Conservation (phyloP, 2,329 filamentous ascomycete species). For the Emergomyces pasteurianus region DNA sequence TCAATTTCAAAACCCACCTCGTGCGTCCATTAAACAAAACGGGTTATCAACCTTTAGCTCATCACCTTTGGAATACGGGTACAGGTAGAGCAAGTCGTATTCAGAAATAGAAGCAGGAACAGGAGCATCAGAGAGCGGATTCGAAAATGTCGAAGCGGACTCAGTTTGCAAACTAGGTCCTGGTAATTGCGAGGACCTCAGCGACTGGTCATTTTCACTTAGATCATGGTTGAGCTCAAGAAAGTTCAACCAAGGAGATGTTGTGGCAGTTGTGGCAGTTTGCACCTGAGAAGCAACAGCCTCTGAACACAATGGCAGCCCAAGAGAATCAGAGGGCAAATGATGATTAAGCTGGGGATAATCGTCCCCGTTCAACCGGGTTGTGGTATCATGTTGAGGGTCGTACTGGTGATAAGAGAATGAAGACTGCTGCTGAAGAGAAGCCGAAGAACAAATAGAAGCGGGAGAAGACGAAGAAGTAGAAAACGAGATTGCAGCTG, state of each 20-base stretch:
- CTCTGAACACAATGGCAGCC: background rate
- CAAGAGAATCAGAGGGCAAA: background rate
- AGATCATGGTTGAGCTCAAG: background rate
- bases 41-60: background rate
- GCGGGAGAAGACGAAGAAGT: background rate
- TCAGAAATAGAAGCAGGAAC: background rate
- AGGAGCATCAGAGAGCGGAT: background rate
- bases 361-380: background rate
- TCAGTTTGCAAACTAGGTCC: background rate
- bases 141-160: background rate
- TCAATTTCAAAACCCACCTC: background rate
- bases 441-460: constrained; percentile 3
- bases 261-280: background rate
- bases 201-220: background rate
- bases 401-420: background rate
- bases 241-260: background rate
- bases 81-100: background rate
- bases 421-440: background rate
- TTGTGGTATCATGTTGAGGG: background rate
- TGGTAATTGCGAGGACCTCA: background rate
- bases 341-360: background rate
- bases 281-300: background rate
- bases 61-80: background rate
- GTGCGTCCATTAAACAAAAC: background rate
- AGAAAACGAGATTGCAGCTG: background rate